Evolutionary conservation across 495 filamentous ascomycete species (phyloP).

Genomic region (Penicillium arizonense): DNA sequence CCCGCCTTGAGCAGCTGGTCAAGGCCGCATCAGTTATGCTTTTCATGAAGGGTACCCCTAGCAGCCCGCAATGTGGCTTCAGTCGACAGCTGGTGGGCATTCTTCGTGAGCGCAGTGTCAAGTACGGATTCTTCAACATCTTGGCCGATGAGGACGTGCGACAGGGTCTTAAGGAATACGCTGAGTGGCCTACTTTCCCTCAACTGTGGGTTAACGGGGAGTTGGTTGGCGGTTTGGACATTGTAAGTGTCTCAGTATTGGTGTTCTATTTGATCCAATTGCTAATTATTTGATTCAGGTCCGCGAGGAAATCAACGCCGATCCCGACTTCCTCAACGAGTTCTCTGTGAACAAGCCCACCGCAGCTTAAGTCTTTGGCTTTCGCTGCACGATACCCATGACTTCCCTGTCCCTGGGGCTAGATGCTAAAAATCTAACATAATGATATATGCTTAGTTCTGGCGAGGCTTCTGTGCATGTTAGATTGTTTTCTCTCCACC

Average conservation of each 20-base stretch:
- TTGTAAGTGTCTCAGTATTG: slow-evolving; percentile 60
- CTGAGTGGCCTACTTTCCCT: slow-evolving; percentile 96
- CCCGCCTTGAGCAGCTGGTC: slow-evolving; percentile 74
- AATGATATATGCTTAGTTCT: slow-evolving; percentile 24
- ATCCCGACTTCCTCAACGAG: slow-evolving; percentile 73
- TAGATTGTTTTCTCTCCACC: no score
- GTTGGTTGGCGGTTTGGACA: slow-evolving; percentile 90
- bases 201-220: slow-evolving; percentile 84
- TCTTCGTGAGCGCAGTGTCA: slow-evolving; percentile 80
- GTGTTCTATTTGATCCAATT: not conserved
- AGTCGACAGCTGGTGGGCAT: slow-evolving; percentile 83
- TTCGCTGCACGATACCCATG: slow-evolving; percentile 25
- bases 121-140: slow-evolving; percentile 99
- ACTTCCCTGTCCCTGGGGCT: slow-evolving; percentile 4
- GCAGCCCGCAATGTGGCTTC: slow-evolving; percentile 90
- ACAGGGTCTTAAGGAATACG: slow-evolving; percentile 91
- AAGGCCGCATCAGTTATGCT: slow-evolving; percentile 97
- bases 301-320: slow-evolving; percentile 70
- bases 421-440: slow-evolving; percentile 15
- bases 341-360: slow-evolving; percentile 51
- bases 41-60: slow-evolving; percentile 83
- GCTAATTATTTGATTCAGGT: slow-evolving; percentile 52
- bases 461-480: not conserved
- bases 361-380: slow-evolving; percentile 8
- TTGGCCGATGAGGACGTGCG: slow-evolving; percentile 96